These are phyloP conservation scores for Fusarium siculi DNA, from an alignment of 2,329 filamentous ascomycete species.

Conservation along the genomic window DNA sequence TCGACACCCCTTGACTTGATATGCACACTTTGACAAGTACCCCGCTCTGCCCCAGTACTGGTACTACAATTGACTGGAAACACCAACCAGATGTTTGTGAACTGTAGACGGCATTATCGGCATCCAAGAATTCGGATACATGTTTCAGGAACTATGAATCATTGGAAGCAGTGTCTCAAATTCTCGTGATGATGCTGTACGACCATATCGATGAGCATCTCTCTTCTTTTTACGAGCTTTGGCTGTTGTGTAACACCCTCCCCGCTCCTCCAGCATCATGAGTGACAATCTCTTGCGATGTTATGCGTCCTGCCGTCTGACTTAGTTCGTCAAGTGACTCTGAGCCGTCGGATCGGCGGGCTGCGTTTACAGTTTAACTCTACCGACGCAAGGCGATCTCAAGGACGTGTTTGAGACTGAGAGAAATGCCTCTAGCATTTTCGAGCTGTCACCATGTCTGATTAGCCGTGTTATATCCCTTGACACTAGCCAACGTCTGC, in stretches of 20 bases:
- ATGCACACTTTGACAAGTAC: constrained; percentile 4
- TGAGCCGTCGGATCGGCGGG: constrained; percentile 20
- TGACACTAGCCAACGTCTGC: constrained; percentile 21
- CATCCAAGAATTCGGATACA: constrained; percentile 4
- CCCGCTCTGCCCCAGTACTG: neutral
- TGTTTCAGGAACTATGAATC: constrained; percentile 21
- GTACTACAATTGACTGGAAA: constrained; percentile 3
- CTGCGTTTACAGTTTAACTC: constrained; percentile 1
- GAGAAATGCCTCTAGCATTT: constrained; percentile 3
- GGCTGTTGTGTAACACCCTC: constrained; percentile 15
- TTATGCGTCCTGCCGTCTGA: constrained; percentile 1
- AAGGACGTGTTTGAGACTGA: constrained; percentile 13
- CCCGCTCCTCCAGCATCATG: constrained; percentile 2
- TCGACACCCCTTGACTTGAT: neutral
- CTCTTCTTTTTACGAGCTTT: constrained; percentile 5
- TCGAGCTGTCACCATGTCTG: neutral
- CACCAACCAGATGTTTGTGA: neutral
- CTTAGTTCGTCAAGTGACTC: constrained; percentile 11
- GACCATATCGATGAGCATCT: neutral
- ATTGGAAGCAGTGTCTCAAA: constrained; percentile 15
- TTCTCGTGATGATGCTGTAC: constrained; percentile 26
- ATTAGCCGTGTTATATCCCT: constrained; percentile 2
- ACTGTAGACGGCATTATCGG: constrained; percentile 7
- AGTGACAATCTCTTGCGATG: constrained; percentile 12
- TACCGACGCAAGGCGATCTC: neutral